Evolutionary conservation across 345 rosid genomes (phyloP).

Genomic region (Citrus glauca): DNA sequence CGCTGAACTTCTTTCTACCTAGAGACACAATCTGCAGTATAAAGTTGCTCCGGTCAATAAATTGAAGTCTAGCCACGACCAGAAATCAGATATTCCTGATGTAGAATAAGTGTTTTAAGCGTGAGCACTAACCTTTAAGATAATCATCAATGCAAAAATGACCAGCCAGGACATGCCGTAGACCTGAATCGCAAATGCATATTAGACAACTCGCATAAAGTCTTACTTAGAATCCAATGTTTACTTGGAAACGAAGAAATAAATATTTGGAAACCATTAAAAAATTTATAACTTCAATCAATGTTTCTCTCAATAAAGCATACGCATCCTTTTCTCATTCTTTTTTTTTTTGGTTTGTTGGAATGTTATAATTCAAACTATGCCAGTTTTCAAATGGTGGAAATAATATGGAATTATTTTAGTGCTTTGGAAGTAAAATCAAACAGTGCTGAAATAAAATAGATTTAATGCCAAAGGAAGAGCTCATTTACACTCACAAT

Average conservation of each 20-base stretch:
- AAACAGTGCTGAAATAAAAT: background rate
- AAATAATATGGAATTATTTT: background rate
- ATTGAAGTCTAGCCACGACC: background rate
- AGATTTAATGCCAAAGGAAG: background rate
- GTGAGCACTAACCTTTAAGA: constrained; percentile 59
- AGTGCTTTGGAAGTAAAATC: background rate
- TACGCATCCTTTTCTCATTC: background rate
- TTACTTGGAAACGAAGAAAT: background rate
- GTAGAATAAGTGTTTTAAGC: background rate
- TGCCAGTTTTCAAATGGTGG: background rate
- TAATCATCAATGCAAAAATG: constrained; percentile 68
- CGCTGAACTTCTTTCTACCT: constrained; percentile 96
- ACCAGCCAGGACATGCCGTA: constrained; percentile 94
- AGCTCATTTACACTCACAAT: constrained; percentile 44
- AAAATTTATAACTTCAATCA: background rate
- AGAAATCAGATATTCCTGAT: background rate
- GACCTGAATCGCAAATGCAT: constrained; percentile 40
- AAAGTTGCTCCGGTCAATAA: background rate
- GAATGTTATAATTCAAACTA: background rate
- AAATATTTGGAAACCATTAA: background rate
- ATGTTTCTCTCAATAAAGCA: background rate
- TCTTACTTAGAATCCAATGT: background rate
- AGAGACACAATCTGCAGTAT: constrained; percentile 70
- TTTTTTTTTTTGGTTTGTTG: background rate
- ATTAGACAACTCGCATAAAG: background rate